phyloP scores from a whole-genome alignment of 2,329 filamentous ascomycete genomes.

The Ophiocordyceps sinensis region DNA sequence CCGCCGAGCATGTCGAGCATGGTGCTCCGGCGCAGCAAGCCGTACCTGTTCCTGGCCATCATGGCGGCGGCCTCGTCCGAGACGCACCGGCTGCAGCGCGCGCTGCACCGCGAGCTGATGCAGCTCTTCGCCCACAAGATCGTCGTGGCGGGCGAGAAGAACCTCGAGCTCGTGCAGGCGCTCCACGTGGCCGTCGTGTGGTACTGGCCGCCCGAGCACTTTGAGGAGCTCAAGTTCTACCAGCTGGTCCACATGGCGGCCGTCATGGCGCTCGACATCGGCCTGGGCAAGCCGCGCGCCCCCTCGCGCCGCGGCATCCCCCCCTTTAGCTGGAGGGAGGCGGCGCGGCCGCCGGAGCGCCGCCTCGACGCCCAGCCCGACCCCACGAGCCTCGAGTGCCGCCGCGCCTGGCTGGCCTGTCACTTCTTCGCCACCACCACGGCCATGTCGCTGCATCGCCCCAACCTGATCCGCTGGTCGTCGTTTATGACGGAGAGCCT shows the following conservation, averaged over 20 bases:
- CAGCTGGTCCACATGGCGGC: conserved; percentile 70
- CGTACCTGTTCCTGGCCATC: conserved; percentile 55
- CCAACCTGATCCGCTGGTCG: conserved; percentile 44
- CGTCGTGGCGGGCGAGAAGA: conserved; percentile 65
- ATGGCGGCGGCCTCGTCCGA: conserved; percentile 52
- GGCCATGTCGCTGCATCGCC: conserved; percentile 45
- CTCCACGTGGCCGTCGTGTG: conserved; percentile 64
- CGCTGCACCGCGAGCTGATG: conserved; percentile 55
- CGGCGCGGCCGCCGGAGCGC: conserved; percentile 13
- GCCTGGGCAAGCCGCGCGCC: conserved; percentile 40
- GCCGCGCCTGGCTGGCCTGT: conserved; percentile 44
- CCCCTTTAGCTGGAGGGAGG: conserved; percentile 17
- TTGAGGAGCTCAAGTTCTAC: conserved; percentile 82
- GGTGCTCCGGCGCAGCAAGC: conserved; percentile 43
- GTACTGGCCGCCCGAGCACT: conserved; percentile 73
- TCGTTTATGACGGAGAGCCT: conserved; percentile 47
- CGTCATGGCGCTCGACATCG: conserved; percentile 72
- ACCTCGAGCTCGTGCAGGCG: conserved; percentile 68
- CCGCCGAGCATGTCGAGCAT: conserved; percentile 35
- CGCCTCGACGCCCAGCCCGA: conserved; percentile 24
- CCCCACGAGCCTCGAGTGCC: conserved; percentile 37
- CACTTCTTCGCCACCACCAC: conserved; percentile 46
- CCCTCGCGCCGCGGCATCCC: conserved; percentile 7
- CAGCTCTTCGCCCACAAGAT: conserved; percentile 60
- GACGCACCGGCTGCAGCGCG: conserved; percentile 39